A percentile compares a stretch with the other conserved stretches of the same genome.
These are phyloP conservation scores for Thalassiosira sp. DNA, from an alignment of 352 stramenopile genomes.

Conservation along the genomic window DNA sequence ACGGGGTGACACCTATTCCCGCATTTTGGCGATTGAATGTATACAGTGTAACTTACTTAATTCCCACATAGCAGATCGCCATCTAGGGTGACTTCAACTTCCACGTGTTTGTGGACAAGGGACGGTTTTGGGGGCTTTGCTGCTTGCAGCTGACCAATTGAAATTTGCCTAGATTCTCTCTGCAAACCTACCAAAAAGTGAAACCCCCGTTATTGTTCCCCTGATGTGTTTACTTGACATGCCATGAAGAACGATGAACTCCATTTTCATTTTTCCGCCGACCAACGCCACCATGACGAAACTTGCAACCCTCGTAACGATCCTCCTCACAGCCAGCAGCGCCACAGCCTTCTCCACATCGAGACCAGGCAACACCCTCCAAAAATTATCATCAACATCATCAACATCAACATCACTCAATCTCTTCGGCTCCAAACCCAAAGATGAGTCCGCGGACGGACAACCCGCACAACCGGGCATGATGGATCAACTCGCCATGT, in stretches of 20 bases:
- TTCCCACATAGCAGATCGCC: neutral
- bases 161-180: no score
- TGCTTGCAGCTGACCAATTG: no score
- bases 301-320: conserved; percentile 34
- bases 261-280: neutral
- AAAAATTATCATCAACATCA: no score
- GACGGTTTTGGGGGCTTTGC: no score
- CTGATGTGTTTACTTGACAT: no score
- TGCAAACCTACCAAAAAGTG: no score
- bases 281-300: conserved; percentile 45
- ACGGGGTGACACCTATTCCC: neutral
- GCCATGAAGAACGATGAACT: neutral
- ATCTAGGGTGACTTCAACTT: conserved; percentile 5
- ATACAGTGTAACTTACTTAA: no score
- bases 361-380: neutral
- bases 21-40: conserved; percentile 1
- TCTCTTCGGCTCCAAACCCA: conserved; percentile 59
- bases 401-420: conserved; percentile 36
- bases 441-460: conserved; percentile 2
- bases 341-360: conserved; percentile 42
- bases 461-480: conserved; percentile 47
- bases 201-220: no score
- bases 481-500: conserved; percentile 84
- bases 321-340: conserved; percentile 34
- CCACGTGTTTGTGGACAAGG: neutral